A percentile compares a stretch with the other conserved stretches of the same genome.
phyloP scores from a whole-genome alignment of 140 eudicot genomes.

The Ambrosia hybrid region DNA sequence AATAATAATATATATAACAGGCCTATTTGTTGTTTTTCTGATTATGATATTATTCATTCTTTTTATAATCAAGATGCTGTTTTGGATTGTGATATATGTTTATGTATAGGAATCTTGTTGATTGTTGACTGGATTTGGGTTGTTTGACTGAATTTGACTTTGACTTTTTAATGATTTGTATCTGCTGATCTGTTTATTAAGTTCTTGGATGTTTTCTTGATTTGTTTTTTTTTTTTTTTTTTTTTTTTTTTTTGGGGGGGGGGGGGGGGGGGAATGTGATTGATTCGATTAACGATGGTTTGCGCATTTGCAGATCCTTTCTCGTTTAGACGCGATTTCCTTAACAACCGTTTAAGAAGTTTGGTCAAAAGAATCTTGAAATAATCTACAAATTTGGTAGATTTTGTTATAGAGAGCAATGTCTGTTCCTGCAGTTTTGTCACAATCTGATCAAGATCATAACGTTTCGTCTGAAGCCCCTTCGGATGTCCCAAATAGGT shows the following conservation, averaged over 20 bases:
- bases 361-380: slow-evolving; percentile 28
- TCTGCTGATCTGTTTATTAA: neutral
- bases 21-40: too few species aligned
- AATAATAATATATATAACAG: neutral
- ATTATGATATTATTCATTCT: too few species aligned
- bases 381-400: slow-evolving; percentile 11
- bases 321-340: too few species aligned
- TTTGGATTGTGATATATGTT: too few species aligned
- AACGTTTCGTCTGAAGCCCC: slow-evolving; percentile 33
- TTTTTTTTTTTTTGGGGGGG: too few species aligned
- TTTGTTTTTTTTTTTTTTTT: neutral
- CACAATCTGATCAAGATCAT: slow-evolving; percentile 35
- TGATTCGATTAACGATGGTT: neutral
- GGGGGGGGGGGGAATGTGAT: too few species aligned
- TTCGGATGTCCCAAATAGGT: slow-evolving; percentile 22
- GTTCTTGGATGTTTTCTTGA: slow-evolving; percentile 7
- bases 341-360: neutral
- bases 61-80: too few species aligned
- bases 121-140: too few species aligned
- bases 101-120: too few species aligned
- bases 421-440: slow-evolving; percentile 29
- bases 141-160: slow-evolving; percentile 7
- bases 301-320: neutral
- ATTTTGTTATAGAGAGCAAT: neutral
- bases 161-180: neutral